Conservation (phyloP, 108 stramenopile species). For the Chaetoceros muelleri region DNA sequence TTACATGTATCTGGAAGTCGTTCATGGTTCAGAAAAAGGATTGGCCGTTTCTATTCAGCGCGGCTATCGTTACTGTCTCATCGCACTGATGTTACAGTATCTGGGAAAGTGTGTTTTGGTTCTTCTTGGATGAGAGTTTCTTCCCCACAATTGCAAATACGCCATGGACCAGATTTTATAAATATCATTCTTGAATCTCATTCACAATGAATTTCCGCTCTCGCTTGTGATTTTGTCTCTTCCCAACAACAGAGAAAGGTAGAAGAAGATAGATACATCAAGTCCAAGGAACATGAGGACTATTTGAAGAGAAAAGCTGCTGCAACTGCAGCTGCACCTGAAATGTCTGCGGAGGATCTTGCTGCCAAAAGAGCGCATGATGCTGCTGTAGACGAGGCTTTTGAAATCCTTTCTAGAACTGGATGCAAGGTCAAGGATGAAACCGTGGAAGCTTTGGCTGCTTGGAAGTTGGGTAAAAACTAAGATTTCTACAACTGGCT, state of each 20-base stretch:
- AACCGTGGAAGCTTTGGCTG: not conserved
- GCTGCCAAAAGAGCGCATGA: not conserved
- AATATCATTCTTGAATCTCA: too few species aligned
- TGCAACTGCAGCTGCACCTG: not conserved
- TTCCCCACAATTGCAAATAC: too few species aligned
- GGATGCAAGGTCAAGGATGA: not conserved
- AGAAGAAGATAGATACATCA: not conserved
- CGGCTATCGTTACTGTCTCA: too few species aligned
- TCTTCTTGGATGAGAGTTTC: too few species aligned
- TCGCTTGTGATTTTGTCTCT: not conserved
- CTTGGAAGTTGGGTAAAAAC: not conserved
- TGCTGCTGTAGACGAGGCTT: not conserved
- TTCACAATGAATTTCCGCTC: too few species aligned
- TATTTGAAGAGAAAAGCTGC: conserved; percentile 1
- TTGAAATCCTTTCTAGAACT: not conserved
- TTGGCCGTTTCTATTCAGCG: too few species aligned
- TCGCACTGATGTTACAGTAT: too few species aligned
- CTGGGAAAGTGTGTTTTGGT: too few species aligned
- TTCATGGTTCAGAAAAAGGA: too few species aligned
- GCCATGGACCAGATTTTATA: too few species aligned
- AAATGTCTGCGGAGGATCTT: not conserved
- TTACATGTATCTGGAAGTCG: too few species aligned
- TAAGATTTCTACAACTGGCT: too few species aligned
- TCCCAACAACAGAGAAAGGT: not conserved
- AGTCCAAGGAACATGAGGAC: not conserved